Percentiles rank a stretch among this genome's conserved stretches.
Evolutionary conservation across 305 asterid genomes (phyloP).

Genomic region (Fraxinus latifolia): DNA sequence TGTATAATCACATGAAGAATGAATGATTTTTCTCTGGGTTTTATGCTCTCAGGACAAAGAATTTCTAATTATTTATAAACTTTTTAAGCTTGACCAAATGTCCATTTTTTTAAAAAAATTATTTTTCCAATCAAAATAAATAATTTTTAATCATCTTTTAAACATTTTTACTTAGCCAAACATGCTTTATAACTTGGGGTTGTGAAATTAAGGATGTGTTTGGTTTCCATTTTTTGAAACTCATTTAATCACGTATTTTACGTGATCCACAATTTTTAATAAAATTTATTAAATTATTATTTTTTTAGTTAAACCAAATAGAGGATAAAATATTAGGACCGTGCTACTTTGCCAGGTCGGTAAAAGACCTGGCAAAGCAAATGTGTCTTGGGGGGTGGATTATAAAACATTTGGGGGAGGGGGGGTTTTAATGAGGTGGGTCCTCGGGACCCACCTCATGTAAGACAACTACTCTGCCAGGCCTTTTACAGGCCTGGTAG

Average conservation of each 20-base stretch:
- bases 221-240: background rate
- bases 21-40: background rate
- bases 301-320: background rate
- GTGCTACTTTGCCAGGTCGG: no score
- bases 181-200: background rate
- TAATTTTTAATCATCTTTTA: background rate
- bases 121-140: background rate
- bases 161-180: background rate
- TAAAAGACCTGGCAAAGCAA: no score
- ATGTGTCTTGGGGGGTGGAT: no score
- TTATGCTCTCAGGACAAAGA: background rate
- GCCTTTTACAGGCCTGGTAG: no score
- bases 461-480: no score
- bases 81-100: background rate
- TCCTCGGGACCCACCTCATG: no score
- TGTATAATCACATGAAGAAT: background rate
- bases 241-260: no score
- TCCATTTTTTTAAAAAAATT: no score
- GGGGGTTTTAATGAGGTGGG: no score
- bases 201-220: background rate
- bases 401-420: no score
- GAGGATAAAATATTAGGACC: background rate
- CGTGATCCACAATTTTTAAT: background rate
- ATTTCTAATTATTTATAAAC: background rate
- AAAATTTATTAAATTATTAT: no score